These are phyloP conservation scores for Massariosphaeria phaeospora DNA, from an alignment of 495 filamentous ascomycete genomes.

Conservation along the genomic window DNA sequence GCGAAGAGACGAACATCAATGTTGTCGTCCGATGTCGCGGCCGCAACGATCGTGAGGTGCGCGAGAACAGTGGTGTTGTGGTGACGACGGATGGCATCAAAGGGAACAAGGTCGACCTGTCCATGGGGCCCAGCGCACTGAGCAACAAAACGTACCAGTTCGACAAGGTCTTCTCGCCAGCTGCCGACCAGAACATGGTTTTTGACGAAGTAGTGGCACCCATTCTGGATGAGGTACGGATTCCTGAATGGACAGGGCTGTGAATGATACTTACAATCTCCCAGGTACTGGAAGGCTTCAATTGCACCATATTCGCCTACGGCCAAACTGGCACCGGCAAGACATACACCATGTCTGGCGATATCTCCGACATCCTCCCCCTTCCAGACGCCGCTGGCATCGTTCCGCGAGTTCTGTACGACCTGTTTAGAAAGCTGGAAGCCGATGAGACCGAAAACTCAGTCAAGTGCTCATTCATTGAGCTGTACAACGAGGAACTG, in stretches of 20 bases:
- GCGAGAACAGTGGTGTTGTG: slow-evolving; percentile 89
- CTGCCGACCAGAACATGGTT: slow-evolving; percentile 85
- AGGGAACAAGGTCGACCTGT: slow-evolving; percentile 75
- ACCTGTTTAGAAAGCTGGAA: slow-evolving; percentile 78
- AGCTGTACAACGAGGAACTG: slow-evolving; percentile 95
- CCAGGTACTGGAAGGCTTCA: slow-evolving; percentile 92
- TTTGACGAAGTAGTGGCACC: slow-evolving; percentile 93
- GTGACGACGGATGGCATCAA: slow-evolving; percentile 80
- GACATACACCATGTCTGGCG: slow-evolving; percentile 98
- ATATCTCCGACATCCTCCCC: slow-evolving; percentile 81
- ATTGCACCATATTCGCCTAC: slow-evolving; percentile 98
- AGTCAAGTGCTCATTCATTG: slow-evolving; percentile 97
- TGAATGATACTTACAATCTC: background rate
- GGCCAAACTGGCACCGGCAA: slow-evolving; percentile 97
- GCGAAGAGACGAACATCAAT: slow-evolving; percentile 90
- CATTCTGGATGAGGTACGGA: slow-evolving; percentile 82
- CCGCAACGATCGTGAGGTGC: slow-evolving; percentile 83
- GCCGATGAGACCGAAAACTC: slow-evolving; percentile 72
- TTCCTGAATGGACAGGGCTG: background rate
- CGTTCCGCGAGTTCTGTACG: slow-evolving; percentile 81
- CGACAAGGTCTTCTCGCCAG: slow-evolving; percentile 93
- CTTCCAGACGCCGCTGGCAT: slow-evolving; percentile 90
- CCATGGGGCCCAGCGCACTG: slow-evolving; percentile 85
- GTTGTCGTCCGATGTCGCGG: slow-evolving; percentile 94
- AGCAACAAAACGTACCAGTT: slow-evolving; percentile 97